Percentiles rank a stretch among this genome's conserved stretches.
Conservation (phyloP, 2,329 filamentous ascomycete genomes). For the Xylariaceae sp. region DNA sequence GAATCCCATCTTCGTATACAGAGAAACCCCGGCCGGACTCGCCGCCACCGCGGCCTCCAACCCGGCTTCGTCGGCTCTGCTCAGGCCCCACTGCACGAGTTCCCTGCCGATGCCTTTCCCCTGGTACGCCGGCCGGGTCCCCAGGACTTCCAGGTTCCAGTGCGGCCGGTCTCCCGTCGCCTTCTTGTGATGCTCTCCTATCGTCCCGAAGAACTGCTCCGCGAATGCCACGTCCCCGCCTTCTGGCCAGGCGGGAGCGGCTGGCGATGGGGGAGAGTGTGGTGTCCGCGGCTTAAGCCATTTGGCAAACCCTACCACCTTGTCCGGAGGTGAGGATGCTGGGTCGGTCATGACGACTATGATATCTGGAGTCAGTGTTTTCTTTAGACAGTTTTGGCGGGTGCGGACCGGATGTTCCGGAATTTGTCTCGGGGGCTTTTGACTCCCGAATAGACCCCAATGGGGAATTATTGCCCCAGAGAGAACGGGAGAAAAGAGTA, state of each 20-base stretch:
- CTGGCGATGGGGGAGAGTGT: constrained; percentile 25
- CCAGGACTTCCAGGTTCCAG: constrained; percentile 53
- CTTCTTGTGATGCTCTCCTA: constrained; percentile 40
- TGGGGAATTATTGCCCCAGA: too few relatives aligned
- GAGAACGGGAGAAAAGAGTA: too few relatives aligned
- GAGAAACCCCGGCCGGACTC: constrained; percentile 47
- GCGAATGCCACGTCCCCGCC: constrained; percentile 43
- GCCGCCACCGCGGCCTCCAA: constrained; percentile 54
- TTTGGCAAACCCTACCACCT: constrained; percentile 50
- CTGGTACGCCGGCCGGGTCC: constrained; percentile 46
- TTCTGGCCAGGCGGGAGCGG: constrained; percentile 43
- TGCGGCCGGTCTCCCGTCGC: constrained; percentile 48
- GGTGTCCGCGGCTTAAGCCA: constrained; percentile 44
- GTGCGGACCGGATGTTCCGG: too few relatives aligned
- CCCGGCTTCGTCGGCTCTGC: constrained; percentile 47
- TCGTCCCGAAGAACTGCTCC: constrained; percentile 43
- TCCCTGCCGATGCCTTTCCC: constrained; percentile 48
- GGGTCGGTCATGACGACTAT: constrained; percentile 15
- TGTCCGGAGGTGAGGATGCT: constrained; percentile 10
- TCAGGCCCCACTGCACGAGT: constrained; percentile 52
- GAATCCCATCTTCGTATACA: constrained; percentile 56
- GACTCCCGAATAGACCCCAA: too few relatives aligned
- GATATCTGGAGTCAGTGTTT: too few relatives aligned
- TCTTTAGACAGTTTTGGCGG: too few relatives aligned
- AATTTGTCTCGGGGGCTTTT: too few relatives aligned